phyloP scores from a whole-genome alignment of 2,329 filamentous ascomycete species.

The Ascochyta pisi region DNA sequence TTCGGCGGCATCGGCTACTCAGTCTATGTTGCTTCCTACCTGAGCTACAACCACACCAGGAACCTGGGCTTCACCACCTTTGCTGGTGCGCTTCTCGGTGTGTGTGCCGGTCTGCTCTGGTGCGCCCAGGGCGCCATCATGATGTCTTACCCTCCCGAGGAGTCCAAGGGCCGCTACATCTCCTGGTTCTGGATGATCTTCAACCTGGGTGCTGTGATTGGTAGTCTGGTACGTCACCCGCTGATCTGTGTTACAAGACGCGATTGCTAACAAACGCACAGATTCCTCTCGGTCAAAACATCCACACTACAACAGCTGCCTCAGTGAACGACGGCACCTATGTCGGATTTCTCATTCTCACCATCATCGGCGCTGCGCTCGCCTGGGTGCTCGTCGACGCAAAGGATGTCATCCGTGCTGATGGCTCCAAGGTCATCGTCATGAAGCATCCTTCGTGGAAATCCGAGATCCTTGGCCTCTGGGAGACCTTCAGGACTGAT shows the following conservation, averaged over 20 bases:
- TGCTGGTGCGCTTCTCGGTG: constrained; percentile 75
- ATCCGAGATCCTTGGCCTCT: constrained; percentile 78
- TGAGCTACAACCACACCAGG: constrained; percentile 72
- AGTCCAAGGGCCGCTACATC: constrained; percentile 86
- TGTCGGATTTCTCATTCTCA: constrained; percentile 85
- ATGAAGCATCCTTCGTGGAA: constrained; percentile 92
- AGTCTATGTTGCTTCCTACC: constrained; percentile 74
- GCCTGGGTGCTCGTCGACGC: constrained; percentile 75
- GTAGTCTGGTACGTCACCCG: constrained; percentile 65
- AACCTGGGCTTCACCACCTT: constrained; percentile 78
- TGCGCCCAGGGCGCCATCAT: constrained; percentile 84
- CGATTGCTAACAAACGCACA: constrained; percentile 35
- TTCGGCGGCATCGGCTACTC: constrained; percentile 80
- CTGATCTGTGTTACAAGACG: constrained; percentile 42
- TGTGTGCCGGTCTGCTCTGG: constrained; percentile 83
- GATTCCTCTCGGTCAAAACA: constrained; percentile 77
- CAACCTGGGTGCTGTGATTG: constrained; percentile 89
- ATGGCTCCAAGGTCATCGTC: constrained; percentile 79
- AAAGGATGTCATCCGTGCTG: constrained; percentile 73
- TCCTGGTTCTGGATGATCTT: constrained; percentile 95
- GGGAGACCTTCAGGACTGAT: constrained; percentile 73
- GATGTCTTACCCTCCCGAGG: constrained; percentile 86
- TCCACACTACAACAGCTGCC: constrained; percentile 60
- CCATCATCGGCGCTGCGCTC: constrained; percentile 73
- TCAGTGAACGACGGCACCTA: constrained; percentile 81